Base-by-base conservation (phyloP, 2,329 filamentous ascomycete species). In the Aquanectria penicillioides region DNA sequence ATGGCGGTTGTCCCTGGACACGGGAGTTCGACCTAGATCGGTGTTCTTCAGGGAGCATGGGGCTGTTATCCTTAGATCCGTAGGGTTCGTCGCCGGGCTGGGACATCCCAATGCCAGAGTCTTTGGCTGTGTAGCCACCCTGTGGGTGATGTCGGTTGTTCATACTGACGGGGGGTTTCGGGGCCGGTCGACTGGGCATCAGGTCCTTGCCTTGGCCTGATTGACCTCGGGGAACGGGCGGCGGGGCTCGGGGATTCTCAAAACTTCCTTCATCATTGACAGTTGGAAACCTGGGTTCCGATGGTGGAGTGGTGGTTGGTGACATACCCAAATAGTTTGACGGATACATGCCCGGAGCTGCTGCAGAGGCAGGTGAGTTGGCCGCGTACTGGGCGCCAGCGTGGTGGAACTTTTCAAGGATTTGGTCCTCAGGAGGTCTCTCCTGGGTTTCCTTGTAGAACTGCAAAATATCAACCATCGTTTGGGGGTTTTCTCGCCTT, bases 381-480 rank as follows among this genome's bases (percentile, higher is more conserved):
- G 76, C 67, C 65, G 78, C 73, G 65, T 81, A 77, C 51, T 83
- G 80, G 68, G 79, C 83, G 70, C 89, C 88, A 50, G 91, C 93
- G 79, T 97, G 89, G 70, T 96, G 93, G 75, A 99, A 97, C 76
- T 99, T 99, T 76, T 98, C 94, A 82, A 95, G 92, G 56, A 95
- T 90, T 69, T 92, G 91, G 71, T 97, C 92, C 73, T 97, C 93
- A 61, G 88, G 87, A 58, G 87, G 88, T 68, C 82, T 83, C 68
- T 94, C 92, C 22, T 92, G 90, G 64, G 93, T 97, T 79, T 97
- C 94, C 76, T 97, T 96, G 83, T 97, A 98, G 75, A 98, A 98
- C 59, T 90, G 92, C 77, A 99, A 89, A 70, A 99, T 95, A 75
- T 98, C 92, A 73, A 96, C 90, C 79, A 97, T 93, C 58, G 94